Percentiles rank a stretch among this genome's conserved stretches.
phyloP scores from a whole-genome alignment of 1,139 yeast species.

The Magnusiomyces suaveolens region DNA sequence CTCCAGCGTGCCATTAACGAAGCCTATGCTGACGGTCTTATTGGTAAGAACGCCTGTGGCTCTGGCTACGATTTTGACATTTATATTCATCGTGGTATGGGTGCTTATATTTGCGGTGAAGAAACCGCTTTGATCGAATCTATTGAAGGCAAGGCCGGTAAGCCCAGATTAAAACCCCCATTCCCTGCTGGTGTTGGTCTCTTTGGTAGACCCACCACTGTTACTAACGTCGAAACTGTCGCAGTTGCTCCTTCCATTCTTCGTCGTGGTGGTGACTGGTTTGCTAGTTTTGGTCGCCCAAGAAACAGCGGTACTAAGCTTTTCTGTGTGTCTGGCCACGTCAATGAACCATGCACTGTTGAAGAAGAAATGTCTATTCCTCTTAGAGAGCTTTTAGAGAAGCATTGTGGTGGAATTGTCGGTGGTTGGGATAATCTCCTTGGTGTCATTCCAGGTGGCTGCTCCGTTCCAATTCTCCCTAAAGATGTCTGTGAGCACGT shows the following conservation, averaged over 20 bases:
- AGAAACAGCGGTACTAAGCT: conserved; percentile 74
- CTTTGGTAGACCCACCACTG: conserved; percentile 84
- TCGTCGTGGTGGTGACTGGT: conserved; percentile 86
- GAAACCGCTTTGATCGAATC: conserved; percentile 84
- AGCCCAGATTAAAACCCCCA: conserved; percentile 87
- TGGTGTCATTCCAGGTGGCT: conserved; percentile 84
- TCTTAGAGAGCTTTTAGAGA: conserved; percentile 66
- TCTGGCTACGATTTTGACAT: conserved; percentile 77
- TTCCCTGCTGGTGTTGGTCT: conserved; percentile 91
- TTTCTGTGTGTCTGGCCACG: conserved; percentile 81
- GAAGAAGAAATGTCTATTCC: conserved; percentile 92
- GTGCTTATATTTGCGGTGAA: conserved; percentile 86
- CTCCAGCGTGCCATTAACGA: conserved; percentile 76
- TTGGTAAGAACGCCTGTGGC: conserved; percentile 80
- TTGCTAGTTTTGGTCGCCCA: conserved; percentile 71
- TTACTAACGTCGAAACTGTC: conserved; percentile 81
- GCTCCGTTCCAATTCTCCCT: conserved; percentile 73
- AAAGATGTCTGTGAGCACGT: conserved; percentile 56
- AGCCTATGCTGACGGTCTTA: conserved; percentile 68
- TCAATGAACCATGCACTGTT: conserved; percentile 82
- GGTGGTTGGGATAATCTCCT: conserved; percentile 89
- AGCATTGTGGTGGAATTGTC: conserved; percentile 79
- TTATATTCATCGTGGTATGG: conserved; percentile 81
- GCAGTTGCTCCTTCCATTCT: conserved; percentile 81
- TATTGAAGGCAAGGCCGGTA: conserved; percentile 84